Percentiles rank a stretch among this genome's conserved stretches.
These are phyloP conservation scores for Monascus purpureus DNA, from an alignment of 495 filamentous ascomycete species.

Conservation along the genomic window DNA sequence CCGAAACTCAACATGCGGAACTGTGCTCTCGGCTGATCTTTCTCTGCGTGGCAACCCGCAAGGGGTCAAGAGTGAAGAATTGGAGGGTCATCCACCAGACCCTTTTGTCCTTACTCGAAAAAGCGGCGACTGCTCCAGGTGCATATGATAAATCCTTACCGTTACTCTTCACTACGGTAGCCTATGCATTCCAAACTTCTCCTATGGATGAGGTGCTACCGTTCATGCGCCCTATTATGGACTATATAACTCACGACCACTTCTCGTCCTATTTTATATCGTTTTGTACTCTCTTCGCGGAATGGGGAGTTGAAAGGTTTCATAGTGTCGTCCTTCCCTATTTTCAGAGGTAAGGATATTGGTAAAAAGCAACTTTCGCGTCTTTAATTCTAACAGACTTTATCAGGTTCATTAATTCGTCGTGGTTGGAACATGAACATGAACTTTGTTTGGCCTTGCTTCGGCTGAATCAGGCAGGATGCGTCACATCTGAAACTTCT, in stretches of 20 bases:
- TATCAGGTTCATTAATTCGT: slow-evolving; percentile 51
- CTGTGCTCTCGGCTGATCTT: slow-evolving; percentile 52
- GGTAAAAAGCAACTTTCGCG: no score
- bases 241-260: slow-evolving; percentile 44
- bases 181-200: slow-evolving; percentile 59
- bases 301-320: slow-evolving; percentile 63
- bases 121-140: slow-evolving; percentile 21
- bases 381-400: slow-evolving; percentile 3
- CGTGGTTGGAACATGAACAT: slow-evolving; percentile 56
- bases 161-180: slow-evolving; percentile 44
- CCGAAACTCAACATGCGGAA: slow-evolving; percentile 26
- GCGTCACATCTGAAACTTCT: slow-evolving; percentile 24
- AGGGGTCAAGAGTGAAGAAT: slow-evolving; percentile 55
- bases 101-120: slow-evolving; percentile 39
- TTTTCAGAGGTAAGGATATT: slow-evolving; percentile 50
- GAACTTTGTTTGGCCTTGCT: slow-evolving; percentile 58
- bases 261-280: slow-evolving; percentile 58
- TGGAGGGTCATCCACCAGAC: slow-evolving; percentile 54
- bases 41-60: slow-evolving; percentile 55
- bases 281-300: slow-evolving; percentile 68
- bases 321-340: slow-evolving; percentile 59
- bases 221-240: slow-evolving; percentile 45
- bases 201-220: slow-evolving; percentile 70
- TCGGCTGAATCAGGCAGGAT: slow-evolving; percentile 44
- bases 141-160: slow-evolving; percentile 34